Evolutionary conservation across 805 yeast species (phyloP).

Genomic region (Kodamaea neixiangensis): DNA sequence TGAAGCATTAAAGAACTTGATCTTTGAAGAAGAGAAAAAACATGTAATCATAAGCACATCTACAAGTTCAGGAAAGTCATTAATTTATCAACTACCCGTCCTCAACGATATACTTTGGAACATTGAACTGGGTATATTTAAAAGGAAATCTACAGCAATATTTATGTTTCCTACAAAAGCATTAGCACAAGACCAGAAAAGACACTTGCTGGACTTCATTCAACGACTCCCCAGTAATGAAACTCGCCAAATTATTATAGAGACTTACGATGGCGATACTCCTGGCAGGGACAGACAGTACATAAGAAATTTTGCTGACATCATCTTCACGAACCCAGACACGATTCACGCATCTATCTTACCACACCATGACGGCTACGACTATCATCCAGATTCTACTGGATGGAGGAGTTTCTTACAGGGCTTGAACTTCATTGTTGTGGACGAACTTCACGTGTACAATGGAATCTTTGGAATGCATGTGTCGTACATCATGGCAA

Average conservation of each 20-base stretch:
- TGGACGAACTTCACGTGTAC: conserved; percentile 86
- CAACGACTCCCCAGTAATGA: conserved; percentile 46
- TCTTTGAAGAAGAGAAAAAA: conserved; percentile 44
- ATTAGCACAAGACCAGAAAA: conserved; percentile 91
- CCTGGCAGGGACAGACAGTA: conserved; percentile 51
- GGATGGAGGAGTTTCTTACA: conserved; percentile 71
- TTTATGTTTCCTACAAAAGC: conserved; percentile 97
- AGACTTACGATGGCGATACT: conserved; percentile 95
- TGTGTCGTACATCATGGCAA: conserved; percentile 80
- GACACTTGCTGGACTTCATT: conserved; percentile 67
- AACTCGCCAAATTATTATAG: conserved; percentile 51
- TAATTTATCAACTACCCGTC: conserved; percentile 89
- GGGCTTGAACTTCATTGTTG: conserved; percentile 69
- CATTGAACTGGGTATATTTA: conserved; percentile 33
- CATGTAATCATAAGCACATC: conserved; percentile 91
- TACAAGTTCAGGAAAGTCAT: conserved; percentile 94
- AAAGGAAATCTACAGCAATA: conserved; percentile 60
- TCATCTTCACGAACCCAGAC: conserved; percentile 94
- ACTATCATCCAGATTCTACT: conserved; percentile 9
- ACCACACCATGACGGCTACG: conserved; percentile 59
- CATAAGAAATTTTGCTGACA: conserved; percentile 66
- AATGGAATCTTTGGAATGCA: conserved; percentile 92
- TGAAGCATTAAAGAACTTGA: conserved; percentile 60
- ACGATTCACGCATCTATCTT: conserved; percentile 83
- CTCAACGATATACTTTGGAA: conserved; percentile 47